Evolutionary conservation across 2,329 filamentous ascomycete species (phyloP).

Genomic region (Fusarium sp.): DNA sequence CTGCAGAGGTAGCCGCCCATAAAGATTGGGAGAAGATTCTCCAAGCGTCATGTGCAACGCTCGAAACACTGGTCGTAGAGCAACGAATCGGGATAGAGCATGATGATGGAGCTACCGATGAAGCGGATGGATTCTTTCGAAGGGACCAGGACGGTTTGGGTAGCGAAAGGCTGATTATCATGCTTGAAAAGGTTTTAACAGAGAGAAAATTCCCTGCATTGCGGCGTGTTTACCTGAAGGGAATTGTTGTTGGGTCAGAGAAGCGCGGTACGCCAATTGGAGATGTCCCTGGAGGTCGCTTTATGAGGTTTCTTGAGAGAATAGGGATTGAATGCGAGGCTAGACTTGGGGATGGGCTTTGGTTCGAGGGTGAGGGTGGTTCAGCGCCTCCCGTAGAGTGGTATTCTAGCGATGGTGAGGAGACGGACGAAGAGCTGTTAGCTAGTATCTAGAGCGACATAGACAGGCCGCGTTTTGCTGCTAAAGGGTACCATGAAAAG

Average conservation of each 20-base stretch:
- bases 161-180: background rate
- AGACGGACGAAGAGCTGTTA: background rate
- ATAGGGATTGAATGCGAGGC: background rate
- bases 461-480: background rate
- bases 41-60: too few species aligned
- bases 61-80: too few species aligned
- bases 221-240: background rate
- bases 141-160: background rate
- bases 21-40: too few species aligned
- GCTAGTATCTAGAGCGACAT: background rate
- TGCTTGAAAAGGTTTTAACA: background rate
- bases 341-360: background rate
- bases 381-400: rapidly evolving
- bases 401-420: background rate
- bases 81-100: background rate
- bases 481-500: background rate
- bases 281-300: background rate
- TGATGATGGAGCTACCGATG: background rate
- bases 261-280: background rate
- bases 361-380: rapidly evolving
- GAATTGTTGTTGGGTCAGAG: background rate
- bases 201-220: background rate
- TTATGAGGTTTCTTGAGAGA: background rate
- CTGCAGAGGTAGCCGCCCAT: background rate
- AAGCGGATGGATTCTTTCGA: background rate